Conservation (phyloP, 768 basidiomycete species). For the Leccinellum albellum region DNA sequence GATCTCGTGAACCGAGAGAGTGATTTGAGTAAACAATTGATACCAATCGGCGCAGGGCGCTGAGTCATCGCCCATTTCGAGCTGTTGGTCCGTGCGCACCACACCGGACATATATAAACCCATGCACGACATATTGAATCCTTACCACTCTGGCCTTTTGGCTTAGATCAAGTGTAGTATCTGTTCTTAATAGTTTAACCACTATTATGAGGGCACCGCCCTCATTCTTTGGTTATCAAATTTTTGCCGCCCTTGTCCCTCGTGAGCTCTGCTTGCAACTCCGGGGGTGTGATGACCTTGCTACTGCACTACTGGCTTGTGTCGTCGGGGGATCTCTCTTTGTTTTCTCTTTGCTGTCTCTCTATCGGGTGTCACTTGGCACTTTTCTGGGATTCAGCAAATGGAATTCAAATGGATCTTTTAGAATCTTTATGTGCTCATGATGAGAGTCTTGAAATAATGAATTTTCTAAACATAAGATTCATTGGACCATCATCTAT, state of each 20-base stretch:
- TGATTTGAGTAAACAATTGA: neutral
- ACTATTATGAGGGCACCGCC: constrained; percentile 56
- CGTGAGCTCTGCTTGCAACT: constrained; percentile 41
- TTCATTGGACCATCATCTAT: too few relatives aligned
- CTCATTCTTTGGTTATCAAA: constrained; percentile 53
- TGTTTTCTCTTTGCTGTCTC: constrained; percentile 18
- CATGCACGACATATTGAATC: constrained; percentile 2
- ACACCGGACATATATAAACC: constrained; percentile 1
- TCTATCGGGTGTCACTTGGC: neutral
- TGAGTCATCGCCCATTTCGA: neutral
- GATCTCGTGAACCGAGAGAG: neutral
- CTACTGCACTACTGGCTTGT: constrained; percentile 44
- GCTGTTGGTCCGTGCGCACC: constrained; percentile 18
- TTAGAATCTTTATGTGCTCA: too few relatives aligned
- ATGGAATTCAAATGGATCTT: constrained; percentile 8
- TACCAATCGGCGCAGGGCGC: neutral
- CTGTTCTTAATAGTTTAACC: constrained; percentile 64
- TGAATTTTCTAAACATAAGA: too few relatives aligned
- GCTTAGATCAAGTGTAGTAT: constrained; percentile 80
- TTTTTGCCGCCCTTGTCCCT: constrained; percentile 24
- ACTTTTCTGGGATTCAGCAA: constrained; percentile 8
- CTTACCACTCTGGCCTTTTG: constrained; percentile 48
- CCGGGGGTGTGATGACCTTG: constrained; percentile 38
- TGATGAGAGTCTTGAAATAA: too few relatives aligned
- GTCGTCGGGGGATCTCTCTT: constrained; percentile 56